A percentile compares a stretch with the other conserved stretches of the same genome.
These are phyloP conservation scores for Fusarium newnesense DNA, from an alignment of 2,329 filamentous ascomycete species.

Conservation along the genomic window DNA sequence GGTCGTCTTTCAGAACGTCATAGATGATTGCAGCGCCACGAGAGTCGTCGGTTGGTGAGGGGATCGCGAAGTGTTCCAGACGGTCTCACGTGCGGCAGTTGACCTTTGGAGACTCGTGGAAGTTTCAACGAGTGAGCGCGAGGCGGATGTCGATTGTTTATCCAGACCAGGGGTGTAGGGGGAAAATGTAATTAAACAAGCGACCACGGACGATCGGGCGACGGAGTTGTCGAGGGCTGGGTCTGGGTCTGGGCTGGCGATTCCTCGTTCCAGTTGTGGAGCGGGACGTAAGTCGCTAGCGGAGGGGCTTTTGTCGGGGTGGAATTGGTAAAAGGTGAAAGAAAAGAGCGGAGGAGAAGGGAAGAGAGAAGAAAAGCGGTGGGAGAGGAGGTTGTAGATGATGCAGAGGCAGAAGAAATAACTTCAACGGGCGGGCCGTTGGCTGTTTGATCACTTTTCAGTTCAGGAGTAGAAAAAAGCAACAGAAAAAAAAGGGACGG, in stretches of 20 bases:
- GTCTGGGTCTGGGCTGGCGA: slow-evolving; percentile 6
- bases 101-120: slow-evolving; percentile 17
- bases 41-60: slow-evolving; percentile 30
- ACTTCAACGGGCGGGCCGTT: slow-evolving; percentile 11
- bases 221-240: slow-evolving; percentile 30
- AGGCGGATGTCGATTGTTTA: slow-evolving; percentile 39
- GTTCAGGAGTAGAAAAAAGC: slow-evolving; percentile 29
- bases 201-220: slow-evolving; percentile 35
- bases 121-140: slow-evolving; percentile 29
- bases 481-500: slow-evolving; percentile 30
- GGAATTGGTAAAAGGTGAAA: slow-evolving; percentile 15
- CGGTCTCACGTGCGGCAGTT: slow-evolving; percentile 36
- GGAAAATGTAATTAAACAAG: slow-evolving; percentile 45
- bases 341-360: slow-evolving; percentile 15
- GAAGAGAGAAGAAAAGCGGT: slow-evolving; percentile 8
- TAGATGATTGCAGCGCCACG: slow-evolving; percentile 31
- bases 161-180: slow-evolving; percentile 43
- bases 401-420: slow-evolving; percentile 16
- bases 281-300: slow-evolving; percentile 28
- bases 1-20: slow-evolving; percentile 40
- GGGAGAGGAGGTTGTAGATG: slow-evolving; percentile 1
- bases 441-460: slow-evolving; percentile 27
- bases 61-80: slow-evolving; percentile 35
- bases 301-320: slow-evolving; percentile 25
- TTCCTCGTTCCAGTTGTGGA: slow-evolving; percentile 41